Evolutionary conservation across 2,329 filamentous ascomycete genomes (phyloP), one percentile per base, ranked within the genome.

Genomic region (Aspergillus pseudoglaucus): DNA sequence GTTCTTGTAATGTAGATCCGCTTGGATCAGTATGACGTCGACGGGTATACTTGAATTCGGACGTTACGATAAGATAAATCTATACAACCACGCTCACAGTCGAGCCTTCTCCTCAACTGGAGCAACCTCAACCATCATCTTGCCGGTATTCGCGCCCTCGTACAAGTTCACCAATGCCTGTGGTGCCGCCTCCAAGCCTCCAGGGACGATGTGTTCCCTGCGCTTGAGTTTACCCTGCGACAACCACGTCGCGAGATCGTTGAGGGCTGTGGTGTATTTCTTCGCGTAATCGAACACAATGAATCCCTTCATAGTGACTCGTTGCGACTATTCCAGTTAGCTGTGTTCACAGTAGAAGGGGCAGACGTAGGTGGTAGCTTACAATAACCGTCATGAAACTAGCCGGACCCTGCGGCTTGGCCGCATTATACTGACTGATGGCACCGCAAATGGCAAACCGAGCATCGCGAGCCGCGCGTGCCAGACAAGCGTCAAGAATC

Each of bases 361-460:
- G 30, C n/a, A 7, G 17, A 18, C 10, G 3, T 12, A 37, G 17
- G n/a, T 4, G n/a, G 40, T 12, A 35, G 59, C 64, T 64, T 58
- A 73, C 65, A 59, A 67, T 67, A 5, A 66, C 56, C 52, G 51
- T 70, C 66, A 70, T 63, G 38, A 64, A 67, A 51, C 72, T 77
- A 58, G 73, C 78, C 43, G 79, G 79, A 1, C 83, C 83, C 49
- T 77, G 67, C 40, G 76, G 75, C 35, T 74, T 74, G 17, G 73
- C 63, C 2, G 73, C 62, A 65, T 88, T 88, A 67, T 88, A 88
- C 64, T 83, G 78, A 61, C 78, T 82, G 68, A 89, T 88, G 6
- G 69, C 69, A 59, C 85, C 85, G 67, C 85, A 88, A 67, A 85
- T 85, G 55, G 84, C 80, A 63, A 89, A 85, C 30, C 85, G 76